Base-by-base conservation (phyloP, 2,329 filamentous ascomycete species). In the Ophiostoma himal-ulmi region DNA sequence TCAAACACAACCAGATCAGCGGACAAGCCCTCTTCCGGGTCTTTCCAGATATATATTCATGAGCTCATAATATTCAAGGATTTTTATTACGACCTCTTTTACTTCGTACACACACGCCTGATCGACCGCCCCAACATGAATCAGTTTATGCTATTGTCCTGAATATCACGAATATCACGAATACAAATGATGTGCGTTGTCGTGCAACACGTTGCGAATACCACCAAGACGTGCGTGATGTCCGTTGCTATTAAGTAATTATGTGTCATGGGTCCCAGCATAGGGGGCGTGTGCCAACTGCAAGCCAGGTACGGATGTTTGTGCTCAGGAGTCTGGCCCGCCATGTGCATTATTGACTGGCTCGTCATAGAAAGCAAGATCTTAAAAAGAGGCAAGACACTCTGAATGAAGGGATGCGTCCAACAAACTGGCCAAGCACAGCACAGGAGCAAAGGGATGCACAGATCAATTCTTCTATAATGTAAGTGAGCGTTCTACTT, bases 181-280 rank as follows among this genome's bases (percentile, higher is more conserved):
- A 57, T 57, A 57, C n/a, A 57, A 57, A 17, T 22, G 48, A 57
- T 57, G n/a, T 26, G 52, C 52, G 11, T 22, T 57, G 52, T 26
- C 52, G 52, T 57, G 52, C 52, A 57, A 57, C 52, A 57, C 52
- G 52, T 48, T 17, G 52, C n/a, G n/a, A 57, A 57, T 57, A 26
- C 22, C 54, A 52, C 62, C 60, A 69, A 67, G 34, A 57, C 37
- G 54, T 71, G 60, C 54, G n/a, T 17, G 36, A 57, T 30, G 67
- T 39, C 54, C 52, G 52, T 60, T 66, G 70, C 64, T 48, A 76
- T 77, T 72, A 77, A 74, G 76, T 77, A 77, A 77, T 77, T 76
- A 76, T 77, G 75, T 77, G 76, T 77, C 76, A 77, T 76, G 72
- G 73, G 57, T 60, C 57, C 60, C 30, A 14, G 20, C 20, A 36